These are phyloP conservation scores for Debaryomyces nepalensis DNA, from an alignment of 1,139 yeast species.

Conservation along the genomic window DNA sequence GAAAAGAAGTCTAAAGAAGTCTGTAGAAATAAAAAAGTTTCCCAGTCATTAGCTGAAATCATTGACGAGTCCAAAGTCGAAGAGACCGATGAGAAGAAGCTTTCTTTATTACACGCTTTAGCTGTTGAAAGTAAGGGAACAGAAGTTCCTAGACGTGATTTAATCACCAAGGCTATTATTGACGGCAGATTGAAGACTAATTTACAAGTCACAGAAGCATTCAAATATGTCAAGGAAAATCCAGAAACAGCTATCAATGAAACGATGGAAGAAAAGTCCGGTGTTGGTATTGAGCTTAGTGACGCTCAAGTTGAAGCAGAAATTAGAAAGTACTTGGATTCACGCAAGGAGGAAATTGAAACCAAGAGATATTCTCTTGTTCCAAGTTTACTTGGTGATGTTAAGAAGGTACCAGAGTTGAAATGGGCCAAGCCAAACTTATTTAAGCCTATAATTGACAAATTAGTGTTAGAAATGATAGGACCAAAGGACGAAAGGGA, in stretches of 20 bases:
- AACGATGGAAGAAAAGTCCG: constrained; percentile 65
- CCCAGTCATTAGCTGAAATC: constrained; percentile 66
- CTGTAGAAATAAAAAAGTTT: constrained; percentile 81
- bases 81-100: constrained; percentile 49
- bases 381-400: constrained; percentile 75
- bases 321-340: constrained; percentile 63
- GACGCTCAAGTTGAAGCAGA: constrained; percentile 64
- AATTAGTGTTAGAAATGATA: constrained; percentile 63
- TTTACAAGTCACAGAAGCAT: constrained; percentile 82
- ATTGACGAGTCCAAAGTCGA: constrained; percentile 41
- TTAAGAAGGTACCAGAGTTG: constrained; percentile 71
- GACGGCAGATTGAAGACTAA: constrained; percentile 67
- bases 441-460: constrained; percentile 87
- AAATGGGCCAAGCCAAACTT: constrained; percentile 92
- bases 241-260: constrained; percentile 44
- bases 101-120: constrained; percentile 72
- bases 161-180: constrained; percentile 63
- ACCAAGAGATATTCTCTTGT: constrained; percentile 77
- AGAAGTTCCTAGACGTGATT: constrained; percentile 47
- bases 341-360: constrained; percentile 60
- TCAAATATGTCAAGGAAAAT: constrained; percentile 61
- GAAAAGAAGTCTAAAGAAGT: constrained; percentile 77
- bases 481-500: constrained; percentile 99
- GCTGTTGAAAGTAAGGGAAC: constrained; percentile 67
- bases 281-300: constrained; percentile 79